These are phyloP conservation scores for Mycena sanguinolenta DNA, from an alignment of 768 basidiomycete genomes.

Conservation along the genomic window DNA sequence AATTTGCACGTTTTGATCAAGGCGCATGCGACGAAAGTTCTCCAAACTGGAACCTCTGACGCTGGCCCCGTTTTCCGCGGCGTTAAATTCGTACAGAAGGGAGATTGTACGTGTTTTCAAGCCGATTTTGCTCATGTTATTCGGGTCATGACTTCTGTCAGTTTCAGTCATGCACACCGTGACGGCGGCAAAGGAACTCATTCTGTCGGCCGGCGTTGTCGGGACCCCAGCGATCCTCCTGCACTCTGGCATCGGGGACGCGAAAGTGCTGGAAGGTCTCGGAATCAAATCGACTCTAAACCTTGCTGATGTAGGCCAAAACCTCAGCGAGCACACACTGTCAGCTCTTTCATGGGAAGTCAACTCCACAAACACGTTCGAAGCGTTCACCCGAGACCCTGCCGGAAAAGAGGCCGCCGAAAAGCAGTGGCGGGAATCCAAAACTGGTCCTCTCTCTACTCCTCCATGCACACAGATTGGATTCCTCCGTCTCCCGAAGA, in stretches of 20 bases:
- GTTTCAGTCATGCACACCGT: not conserved
- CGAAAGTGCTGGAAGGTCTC: not conserved
- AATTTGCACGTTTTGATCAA: constrained; percentile 45
- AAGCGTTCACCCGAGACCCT: not conserved
- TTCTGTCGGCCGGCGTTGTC: not conserved
- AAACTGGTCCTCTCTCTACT: constrained; percentile 35
- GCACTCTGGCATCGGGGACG: not conserved
- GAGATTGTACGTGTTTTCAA: not conserved
- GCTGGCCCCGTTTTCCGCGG: not conserved
- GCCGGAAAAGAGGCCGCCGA: too few relatives aligned
- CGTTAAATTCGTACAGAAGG: not conserved
- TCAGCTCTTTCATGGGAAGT: not conserved
- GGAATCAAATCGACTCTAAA: not conserved
- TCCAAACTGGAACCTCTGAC: constrained; percentile 6
- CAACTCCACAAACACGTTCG: not conserved
- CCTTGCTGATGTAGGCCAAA: not conserved
- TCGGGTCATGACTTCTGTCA: too few relatives aligned
- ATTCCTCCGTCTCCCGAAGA: not conserved
- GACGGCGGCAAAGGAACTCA: not conserved
- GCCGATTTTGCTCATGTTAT: too few relatives aligned
- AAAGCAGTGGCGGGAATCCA: not conserved
- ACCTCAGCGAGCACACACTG: not conserved
- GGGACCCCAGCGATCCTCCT: not conserved
- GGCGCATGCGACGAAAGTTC: constrained; percentile 30
- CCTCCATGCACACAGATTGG: not conserved